Conservation (phyloP, 495 filamentous ascomycete genomes). For the Podospora pseudocomata region DNA sequence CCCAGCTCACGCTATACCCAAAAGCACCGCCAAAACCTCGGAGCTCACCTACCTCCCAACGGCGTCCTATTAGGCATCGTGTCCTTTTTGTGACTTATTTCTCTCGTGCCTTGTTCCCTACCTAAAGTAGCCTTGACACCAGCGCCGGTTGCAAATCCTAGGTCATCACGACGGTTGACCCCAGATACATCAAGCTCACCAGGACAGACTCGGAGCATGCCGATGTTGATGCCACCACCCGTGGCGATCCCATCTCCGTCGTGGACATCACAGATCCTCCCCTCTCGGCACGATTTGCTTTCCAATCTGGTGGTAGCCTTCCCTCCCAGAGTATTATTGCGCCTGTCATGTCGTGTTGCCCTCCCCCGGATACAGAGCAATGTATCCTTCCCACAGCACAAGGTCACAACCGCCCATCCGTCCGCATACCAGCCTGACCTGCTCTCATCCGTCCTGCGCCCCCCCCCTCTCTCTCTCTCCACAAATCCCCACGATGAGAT, state of each 20-base stretch:
- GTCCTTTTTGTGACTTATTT: conserved; percentile 10
- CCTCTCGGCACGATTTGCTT: not conserved
- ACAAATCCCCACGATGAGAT: not conserved
- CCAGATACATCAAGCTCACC: not conserved
- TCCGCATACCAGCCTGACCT: not conserved
- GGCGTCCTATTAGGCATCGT: conserved; percentile 7
- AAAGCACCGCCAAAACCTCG: conserved; percentile 18
- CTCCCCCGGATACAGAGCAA: not conserved
- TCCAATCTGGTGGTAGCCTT: not conserved
- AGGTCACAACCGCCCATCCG: not conserved
- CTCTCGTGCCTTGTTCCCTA: not conserved
- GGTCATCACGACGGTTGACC: not conserved
- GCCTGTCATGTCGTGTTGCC: not conserved
- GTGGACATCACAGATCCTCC: not conserved
- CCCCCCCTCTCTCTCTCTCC: not conserved
- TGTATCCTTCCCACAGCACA: not conserved
- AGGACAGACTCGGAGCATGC: not conserved
- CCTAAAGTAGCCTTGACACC: not conserved
- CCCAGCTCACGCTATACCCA: conserved; percentile 14
- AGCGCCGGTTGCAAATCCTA: not conserved
- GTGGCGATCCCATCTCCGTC: not conserved
- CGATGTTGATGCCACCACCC: not conserved
- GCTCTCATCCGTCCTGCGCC: not conserved
- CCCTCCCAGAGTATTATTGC: not conserved
- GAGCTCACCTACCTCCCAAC: conserved; percentile 3